phyloP scores from a whole-genome alignment of 2,329 filamentous ascomycete genomes.

The Alternaria infectoria region DNA sequence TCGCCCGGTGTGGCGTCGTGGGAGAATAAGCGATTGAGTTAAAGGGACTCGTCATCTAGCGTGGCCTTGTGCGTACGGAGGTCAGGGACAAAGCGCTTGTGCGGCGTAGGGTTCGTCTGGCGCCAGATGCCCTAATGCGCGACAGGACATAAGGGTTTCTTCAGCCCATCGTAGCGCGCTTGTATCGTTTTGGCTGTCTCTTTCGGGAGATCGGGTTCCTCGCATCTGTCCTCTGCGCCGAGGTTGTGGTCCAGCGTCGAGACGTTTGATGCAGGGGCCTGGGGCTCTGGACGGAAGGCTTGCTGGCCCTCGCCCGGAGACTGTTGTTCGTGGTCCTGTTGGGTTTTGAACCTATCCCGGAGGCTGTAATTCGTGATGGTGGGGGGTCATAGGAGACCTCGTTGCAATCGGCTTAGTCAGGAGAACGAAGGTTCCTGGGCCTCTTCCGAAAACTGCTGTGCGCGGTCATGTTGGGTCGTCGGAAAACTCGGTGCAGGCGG shows the following conservation, averaged over 20 bases:
- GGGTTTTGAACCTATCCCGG: not conserved
- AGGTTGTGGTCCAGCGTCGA: not conserved
- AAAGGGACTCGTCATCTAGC: not conserved
- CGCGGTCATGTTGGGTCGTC: not conserved
- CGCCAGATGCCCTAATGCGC: not conserved
- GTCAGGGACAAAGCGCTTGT: not conserved
- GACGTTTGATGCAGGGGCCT: not conserved
- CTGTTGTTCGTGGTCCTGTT: no score
- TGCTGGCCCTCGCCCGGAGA: not conserved
- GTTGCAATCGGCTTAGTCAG: not conserved
- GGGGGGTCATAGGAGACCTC: not conserved
- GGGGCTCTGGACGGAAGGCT: not conserved
- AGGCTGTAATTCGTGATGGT: not conserved
- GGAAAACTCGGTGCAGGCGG: not conserved
- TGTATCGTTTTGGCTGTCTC: not conserved
- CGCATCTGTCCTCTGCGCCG: not conserved
- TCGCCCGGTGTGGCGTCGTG: no score
- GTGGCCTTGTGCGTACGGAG: not conserved
- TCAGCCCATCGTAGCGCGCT: not conserved
- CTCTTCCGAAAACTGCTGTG: not conserved
- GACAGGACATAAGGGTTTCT: not conserved
- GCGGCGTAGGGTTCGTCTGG: not conserved
- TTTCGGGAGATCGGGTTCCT: not conserved
- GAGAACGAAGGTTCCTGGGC: not conserved
- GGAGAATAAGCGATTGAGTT: no score